Conservation (phyloP, 2,329 filamentous ascomycete genomes). For the Myrmaecium sp. region DNA sequence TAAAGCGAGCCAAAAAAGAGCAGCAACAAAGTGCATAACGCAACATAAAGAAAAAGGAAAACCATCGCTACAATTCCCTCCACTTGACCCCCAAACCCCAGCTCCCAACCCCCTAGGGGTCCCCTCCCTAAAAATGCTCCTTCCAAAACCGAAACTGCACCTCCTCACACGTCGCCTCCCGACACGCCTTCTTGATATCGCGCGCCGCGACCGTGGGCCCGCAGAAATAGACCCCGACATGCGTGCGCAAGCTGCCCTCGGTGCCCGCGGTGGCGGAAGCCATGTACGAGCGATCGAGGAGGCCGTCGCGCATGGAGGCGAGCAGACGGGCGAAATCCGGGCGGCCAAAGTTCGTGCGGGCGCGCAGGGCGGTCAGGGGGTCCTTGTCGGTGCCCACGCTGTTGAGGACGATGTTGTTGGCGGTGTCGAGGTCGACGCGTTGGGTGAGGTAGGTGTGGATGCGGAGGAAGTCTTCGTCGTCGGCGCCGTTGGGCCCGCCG, state of each 20-base stretch:
- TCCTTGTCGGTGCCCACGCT: slow-evolving; percentile 77
- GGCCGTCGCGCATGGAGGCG: slow-evolving; percentile 70
- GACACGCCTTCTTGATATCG: slow-evolving; percentile 70
- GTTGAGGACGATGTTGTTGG: slow-evolving; percentile 94
- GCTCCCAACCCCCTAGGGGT: too few relatives aligned
- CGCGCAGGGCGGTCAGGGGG: slow-evolving; percentile 78
- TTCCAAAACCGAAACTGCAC: slow-evolving; percentile 98
- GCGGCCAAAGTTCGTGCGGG: slow-evolving; percentile 84
- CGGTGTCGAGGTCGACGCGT: slow-evolving; percentile 76
- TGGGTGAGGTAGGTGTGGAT: slow-evolving; percentile 98
- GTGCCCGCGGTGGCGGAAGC: too few relatives aligned
- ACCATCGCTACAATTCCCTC: too few relatives aligned
- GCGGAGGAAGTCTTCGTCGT: slow-evolving; percentile 66
- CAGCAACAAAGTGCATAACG: too few relatives aligned
- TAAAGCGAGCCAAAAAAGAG: too few relatives aligned
- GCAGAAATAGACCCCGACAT: slow-evolving; percentile 96
- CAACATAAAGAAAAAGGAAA: too few relatives aligned
- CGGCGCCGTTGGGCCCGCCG: slow-evolving; percentile 42
- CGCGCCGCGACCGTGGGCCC: slow-evolving; percentile 68
- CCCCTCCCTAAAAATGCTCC: slow-evolving; percentile 60
- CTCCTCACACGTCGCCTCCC: slow-evolving; percentile 52
- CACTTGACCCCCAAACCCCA: too few relatives aligned
- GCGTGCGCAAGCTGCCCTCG: slow-evolving; percentile 58
- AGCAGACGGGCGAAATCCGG: slow-evolving; percentile 78
- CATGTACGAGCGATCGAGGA: slow-evolving; percentile 72